Base-by-base conservation (phyloP, 495 filamentous ascomycete species). In the Viridothelium virens region DNA sequence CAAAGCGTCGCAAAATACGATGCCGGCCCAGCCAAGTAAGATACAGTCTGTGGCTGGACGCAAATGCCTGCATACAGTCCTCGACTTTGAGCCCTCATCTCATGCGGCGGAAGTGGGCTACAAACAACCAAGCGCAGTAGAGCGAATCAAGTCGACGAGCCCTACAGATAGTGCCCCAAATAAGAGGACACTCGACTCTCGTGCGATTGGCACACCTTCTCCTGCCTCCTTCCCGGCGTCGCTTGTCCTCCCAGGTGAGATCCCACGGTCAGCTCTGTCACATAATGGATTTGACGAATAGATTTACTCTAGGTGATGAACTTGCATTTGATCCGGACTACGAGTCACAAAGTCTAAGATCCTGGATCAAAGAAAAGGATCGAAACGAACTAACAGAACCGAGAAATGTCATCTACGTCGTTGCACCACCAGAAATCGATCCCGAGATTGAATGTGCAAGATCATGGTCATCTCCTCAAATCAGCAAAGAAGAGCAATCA, bases 321-420 rank as follows among this genome's bases (percentile, higher is more conserved):
- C 80, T 90, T 1, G 74, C 80, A 3, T 69, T 74, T 12, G 83
- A 88, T 67, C 80, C 82, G 7, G 75, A 79, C 2, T 80, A 80
- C 56, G 80, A 82, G 3, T 73, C 82, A 0, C 87, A 89, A 70
- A 87, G 79, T 48, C 73, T 89, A 33, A 76, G 79, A 44, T 77
- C 79, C 5, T 90, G 84, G 84, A 66, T 79, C 18, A 70, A 75
- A 7, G 77, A 73, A n/a, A 76, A 79, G 48, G 64, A 78, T 6
- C 79, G 85, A 41, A 89, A 89, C 67, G 77, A 77, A 16, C 69
- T 85, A 1, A 86, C 81, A 2, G 10, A 68, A 1, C 56, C 71
- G 38, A 71, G 79, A 11, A 81, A 79, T 50, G 84, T 79, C 1
- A 67, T 89, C 7, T 89, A 89, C 70, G 67, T 90, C 0, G 79